phyloP scores from a whole-genome alignment of 208 protist genomes.

The Leishmania guyanensis region DNA sequence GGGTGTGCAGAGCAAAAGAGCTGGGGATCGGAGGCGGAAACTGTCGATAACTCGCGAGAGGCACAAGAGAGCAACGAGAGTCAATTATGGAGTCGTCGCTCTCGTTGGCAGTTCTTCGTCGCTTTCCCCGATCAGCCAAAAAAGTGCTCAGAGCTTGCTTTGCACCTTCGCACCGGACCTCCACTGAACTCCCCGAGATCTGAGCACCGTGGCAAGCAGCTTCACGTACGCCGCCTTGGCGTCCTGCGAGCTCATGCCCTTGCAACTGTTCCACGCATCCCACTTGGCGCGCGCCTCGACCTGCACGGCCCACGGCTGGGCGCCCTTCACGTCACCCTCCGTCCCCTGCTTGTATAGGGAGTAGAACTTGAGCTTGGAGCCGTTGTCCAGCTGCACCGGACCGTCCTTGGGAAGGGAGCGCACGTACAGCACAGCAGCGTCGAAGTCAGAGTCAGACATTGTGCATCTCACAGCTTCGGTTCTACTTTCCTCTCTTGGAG shows the following conservation, averaged over 20 bases:
- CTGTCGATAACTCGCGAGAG: neutral
- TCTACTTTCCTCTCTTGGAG: neutral
- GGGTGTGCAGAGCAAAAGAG: neutral
- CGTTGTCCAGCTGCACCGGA: slow-evolving; percentile 86
- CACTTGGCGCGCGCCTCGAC: slow-evolving; percentile 94
- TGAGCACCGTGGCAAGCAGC: slow-evolving; percentile 63
- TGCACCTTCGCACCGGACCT: slow-evolving; percentile 33
- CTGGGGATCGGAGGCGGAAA: neutral
- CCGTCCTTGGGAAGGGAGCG: slow-evolving; percentile 82
- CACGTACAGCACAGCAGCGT: slow-evolving; percentile 81
- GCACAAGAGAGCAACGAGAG: neutral
- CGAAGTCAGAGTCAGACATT: slow-evolving; percentile 84
- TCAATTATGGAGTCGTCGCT: neutral
- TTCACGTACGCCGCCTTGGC: slow-evolving; percentile 92
- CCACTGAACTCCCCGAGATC: slow-evolving; percentile 65
- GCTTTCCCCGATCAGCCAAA: neutral
- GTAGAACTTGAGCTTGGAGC: slow-evolving; percentile 94
- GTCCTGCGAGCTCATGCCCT: slow-evolving; percentile 91
- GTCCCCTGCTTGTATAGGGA: slow-evolving; percentile 97
- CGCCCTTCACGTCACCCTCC: slow-evolving; percentile 91
- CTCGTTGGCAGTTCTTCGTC: neutral
- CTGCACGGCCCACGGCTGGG: slow-evolving; percentile 92
- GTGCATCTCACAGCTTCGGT: neutral
- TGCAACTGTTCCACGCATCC: slow-evolving; percentile 91
- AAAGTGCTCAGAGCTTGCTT: slow-evolving; percentile 23